Evolutionary conservation across 805 yeast genomes (phyloP).

Genomic region (Wickerhamiella qilinensis): DNA sequence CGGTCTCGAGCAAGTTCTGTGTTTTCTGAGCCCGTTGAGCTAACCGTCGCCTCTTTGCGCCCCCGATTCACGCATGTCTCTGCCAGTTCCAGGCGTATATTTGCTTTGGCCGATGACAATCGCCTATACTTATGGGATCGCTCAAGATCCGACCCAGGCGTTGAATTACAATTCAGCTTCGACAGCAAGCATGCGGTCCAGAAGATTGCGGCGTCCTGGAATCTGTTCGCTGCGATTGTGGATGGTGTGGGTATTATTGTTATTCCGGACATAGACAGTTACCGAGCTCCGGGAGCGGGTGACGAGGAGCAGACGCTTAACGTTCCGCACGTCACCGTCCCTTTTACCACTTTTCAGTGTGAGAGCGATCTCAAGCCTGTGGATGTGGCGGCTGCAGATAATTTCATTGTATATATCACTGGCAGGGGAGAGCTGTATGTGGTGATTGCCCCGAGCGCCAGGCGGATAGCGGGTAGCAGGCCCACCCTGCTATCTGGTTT

Average conservation of each 20-base stretch:
- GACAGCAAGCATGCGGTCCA: no score
- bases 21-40: no score
- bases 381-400: conserved; percentile 43
- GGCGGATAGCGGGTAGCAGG: background rate
- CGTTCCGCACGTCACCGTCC: conserved; percentile 4
- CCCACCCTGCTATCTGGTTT: no score
- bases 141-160: background rate
- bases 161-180: no score
- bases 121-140: no score
- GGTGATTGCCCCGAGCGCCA: conserved; percentile 13
- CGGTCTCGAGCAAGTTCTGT: no score
- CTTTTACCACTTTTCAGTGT: conserved; percentile 5
- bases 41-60: no score
- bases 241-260: conserved; percentile 37
- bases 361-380: conserved; percentile 17
- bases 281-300: no score
- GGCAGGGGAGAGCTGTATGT: conserved; percentile 27
- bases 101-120: no score
- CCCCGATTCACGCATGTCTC: no score
- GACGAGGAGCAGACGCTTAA: background rate
- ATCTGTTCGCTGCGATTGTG: conserved; percentile 34
- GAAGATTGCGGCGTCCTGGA: conserved; percentile 53
- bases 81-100: no score
- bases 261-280: conserved; percentile 29
- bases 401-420: conserved; percentile 34